A percentile compares a stretch with the other conserved stretches of the same genome.
Conservation (phyloP, 495 filamentous ascomycete genomes). For the Penicillium lividum region DNA sequence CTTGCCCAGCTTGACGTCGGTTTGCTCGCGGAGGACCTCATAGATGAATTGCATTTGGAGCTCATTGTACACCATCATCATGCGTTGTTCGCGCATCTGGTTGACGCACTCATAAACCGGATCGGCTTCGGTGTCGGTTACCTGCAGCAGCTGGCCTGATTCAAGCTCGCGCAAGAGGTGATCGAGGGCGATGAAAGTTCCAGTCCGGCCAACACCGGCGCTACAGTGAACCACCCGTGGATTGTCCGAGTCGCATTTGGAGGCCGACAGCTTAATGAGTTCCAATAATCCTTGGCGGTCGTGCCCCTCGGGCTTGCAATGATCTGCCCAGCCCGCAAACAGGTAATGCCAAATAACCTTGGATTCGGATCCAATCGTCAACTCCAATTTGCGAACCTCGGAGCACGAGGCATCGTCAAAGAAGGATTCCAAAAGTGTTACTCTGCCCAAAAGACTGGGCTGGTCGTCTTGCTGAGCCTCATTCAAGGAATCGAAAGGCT, state of each 20-base stretch:
- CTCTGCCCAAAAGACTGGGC: slow-evolving; percentile 32
- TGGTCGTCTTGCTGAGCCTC: slow-evolving; percentile 24
- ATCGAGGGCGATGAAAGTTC: slow-evolving; percentile 94
- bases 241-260: slow-evolving; percentile 67
- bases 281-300: slow-evolving; percentile 78
- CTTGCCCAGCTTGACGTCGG: slow-evolving; percentile 55
- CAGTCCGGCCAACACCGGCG: slow-evolving; percentile 90
- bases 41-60: slow-evolving; percentile 89
- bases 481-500: slow-evolving; percentile 30
- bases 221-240: slow-evolving; percentile 92
- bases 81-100: slow-evolving; percentile 79
- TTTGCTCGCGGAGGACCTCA: slow-evolving; percentile 75
- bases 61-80: slow-evolving; percentile 95
- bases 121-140: slow-evolving; percentile 49
- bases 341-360: slow-evolving; percentile 86
- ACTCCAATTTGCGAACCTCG: slow-evolving; percentile 56
- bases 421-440: slow-evolving; percentile 50
- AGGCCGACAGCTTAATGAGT: slow-evolving; percentile 72
- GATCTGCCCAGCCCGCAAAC: slow-evolving; percentile 94
- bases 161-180: slow-evolving; percentile 81
- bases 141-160: slow-evolving; percentile 62
- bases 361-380: slow-evolving; percentile 58
- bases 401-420: slow-evolving; percentile 52
- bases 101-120: slow-evolving; percentile 76
- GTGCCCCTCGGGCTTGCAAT: slow-evolving; percentile 77